These are phyloP conservation scores for Clitopilus passeckerianus DNA, from an alignment of 768 basidiomycete genomes.

Conservation along the genomic window DNA sequence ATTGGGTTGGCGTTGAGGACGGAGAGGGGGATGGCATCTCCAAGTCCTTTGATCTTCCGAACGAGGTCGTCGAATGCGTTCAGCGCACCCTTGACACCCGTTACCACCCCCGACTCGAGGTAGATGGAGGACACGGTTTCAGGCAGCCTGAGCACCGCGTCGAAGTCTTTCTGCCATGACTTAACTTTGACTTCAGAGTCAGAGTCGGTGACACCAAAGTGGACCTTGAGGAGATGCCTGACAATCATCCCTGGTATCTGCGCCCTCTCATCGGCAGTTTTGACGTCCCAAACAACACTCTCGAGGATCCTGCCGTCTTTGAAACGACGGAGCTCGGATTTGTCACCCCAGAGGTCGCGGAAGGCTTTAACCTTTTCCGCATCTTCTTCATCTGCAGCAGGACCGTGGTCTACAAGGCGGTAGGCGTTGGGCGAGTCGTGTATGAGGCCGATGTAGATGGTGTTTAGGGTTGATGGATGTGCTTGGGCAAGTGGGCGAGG, in stretches of 20 bases:
- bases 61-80: slow-evolving; percentile 77
- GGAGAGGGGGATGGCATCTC: slow-evolving; percentile 67
- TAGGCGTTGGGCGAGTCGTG: slow-evolving; percentile 70
- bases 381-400: slow-evolving; percentile 46
- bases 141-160: slow-evolving; percentile 54
- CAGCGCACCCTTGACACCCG: slow-evolving; percentile 71
- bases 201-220: slow-evolving; percentile 54
- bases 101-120: slow-evolving; percentile 29
- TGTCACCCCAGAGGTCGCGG: slow-evolving; percentile 85
- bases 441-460: slow-evolving; percentile 69
- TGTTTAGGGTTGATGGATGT: slow-evolving; percentile 42
- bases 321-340: slow-evolving; percentile 90
- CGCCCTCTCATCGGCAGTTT: slow-evolving; percentile 72
- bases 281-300: slow-evolving; percentile 95
- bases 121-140: slow-evolving; percentile 43
- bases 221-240: slow-evolving; percentile 64
- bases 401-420: not conserved
- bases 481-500: slow-evolving; percentile 47
- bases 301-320: slow-evolving; percentile 92
- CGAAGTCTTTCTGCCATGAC: slow-evolving; percentile 57
- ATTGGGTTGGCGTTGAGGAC: slow-evolving; percentile 72
- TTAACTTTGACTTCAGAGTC: slow-evolving; percentile 29
- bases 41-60: slow-evolving; percentile 64
- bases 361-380: slow-evolving; percentile 52
- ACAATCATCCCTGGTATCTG: slow-evolving; percentile 76